Evolutionary conservation across 768 basidiomycete species (phyloP).

Genomic region (Coprinopsis sp.): DNA sequence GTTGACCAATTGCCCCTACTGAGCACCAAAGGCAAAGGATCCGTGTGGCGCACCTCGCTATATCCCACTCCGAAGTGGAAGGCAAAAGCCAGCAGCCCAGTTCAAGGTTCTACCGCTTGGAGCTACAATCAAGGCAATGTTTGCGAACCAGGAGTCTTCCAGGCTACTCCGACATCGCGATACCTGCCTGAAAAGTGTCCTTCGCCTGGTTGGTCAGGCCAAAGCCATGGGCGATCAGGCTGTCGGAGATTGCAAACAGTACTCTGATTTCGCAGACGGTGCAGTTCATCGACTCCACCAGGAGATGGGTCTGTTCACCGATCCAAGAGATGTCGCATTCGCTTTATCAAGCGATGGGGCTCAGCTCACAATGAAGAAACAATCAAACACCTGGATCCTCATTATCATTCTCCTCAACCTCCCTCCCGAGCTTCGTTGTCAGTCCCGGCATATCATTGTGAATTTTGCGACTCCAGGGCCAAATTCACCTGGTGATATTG

Average conservation of each 20-base stretch:
- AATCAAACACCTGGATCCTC: slow-evolving; percentile 23
- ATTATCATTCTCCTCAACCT: slow-evolving; percentile 20
- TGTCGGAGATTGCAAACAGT: slow-evolving; percentile 7
- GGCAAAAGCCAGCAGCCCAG: slow-evolving; percentile 10
- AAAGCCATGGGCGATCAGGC: neutral
- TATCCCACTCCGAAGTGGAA: neutral
- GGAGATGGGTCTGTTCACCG: slow-evolving; percentile 15
- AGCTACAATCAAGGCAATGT: slow-evolving; percentile 17
- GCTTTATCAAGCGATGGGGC: slow-evolving; percentile 24
- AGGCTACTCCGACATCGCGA: slow-evolving; percentile 17
- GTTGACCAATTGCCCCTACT: slow-evolving; percentile 12
- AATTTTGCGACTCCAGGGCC: slow-evolving; percentile 21
- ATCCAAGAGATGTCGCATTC: slow-evolving; percentile 19
- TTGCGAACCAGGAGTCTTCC: slow-evolving; percentile 18
- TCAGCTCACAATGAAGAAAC: slow-evolving; percentile 27
- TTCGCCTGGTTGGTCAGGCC: slow-evolving; percentile 7
- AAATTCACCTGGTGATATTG: slow-evolving; percentile 19
- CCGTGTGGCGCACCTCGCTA: neutral
- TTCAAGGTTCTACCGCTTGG: slow-evolving; percentile 15
- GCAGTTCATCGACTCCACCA: slow-evolving; percentile 16
- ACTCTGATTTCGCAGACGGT: slow-evolving; percentile 20
- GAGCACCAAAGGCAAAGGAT: neutral
- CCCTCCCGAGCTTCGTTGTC: slow-evolving; percentile 16
- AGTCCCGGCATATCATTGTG: slow-evolving; percentile 13
- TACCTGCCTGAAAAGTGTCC: slow-evolving; percentile 11